Evolutionary conservation across 169 alveolate species (phyloP).

Genomic region (Plasmodium berghei): DNA sequence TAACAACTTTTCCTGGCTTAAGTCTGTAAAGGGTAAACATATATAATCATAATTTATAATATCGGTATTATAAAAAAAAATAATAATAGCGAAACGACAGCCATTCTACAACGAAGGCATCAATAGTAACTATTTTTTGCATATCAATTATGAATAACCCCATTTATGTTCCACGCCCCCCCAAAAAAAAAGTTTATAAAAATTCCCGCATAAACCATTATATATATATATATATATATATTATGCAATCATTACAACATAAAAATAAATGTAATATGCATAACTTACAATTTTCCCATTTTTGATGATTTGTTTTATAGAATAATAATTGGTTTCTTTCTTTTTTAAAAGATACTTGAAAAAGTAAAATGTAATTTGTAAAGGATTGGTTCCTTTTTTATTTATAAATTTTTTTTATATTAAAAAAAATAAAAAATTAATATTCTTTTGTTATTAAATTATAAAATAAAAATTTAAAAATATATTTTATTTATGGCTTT

Average conservation of each 20-base stretch:
- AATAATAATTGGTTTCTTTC: no score
- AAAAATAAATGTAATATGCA: no score
- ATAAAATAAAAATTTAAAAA: neutral
- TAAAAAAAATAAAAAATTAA: neutral
- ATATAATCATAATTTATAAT: neutral
- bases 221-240: neutral
- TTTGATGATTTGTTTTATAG: neutral
- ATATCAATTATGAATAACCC: no score
- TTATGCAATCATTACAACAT: neutral
- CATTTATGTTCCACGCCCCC: no score
- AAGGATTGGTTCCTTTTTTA: conserved; percentile 4
- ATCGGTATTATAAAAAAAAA: no score
- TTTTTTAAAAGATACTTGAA: no score
- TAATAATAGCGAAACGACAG: no score
- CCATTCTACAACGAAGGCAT: no score
- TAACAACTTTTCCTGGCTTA: conserved; percentile 98
- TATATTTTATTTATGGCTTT: no score
- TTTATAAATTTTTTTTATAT: neutral
- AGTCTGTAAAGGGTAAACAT: conserved; percentile 85
- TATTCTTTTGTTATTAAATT: neutral
- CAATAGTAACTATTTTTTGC: no score
- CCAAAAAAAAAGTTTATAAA: neutral
- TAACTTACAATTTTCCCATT: conserved; percentile 78
- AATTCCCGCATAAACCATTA: neutral
- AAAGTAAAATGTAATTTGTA: neutral